These are phyloP conservation scores for Trebouxia sp. DNA, from an alignment of 139 green algal species.

Conservation along the genomic window DNA sequence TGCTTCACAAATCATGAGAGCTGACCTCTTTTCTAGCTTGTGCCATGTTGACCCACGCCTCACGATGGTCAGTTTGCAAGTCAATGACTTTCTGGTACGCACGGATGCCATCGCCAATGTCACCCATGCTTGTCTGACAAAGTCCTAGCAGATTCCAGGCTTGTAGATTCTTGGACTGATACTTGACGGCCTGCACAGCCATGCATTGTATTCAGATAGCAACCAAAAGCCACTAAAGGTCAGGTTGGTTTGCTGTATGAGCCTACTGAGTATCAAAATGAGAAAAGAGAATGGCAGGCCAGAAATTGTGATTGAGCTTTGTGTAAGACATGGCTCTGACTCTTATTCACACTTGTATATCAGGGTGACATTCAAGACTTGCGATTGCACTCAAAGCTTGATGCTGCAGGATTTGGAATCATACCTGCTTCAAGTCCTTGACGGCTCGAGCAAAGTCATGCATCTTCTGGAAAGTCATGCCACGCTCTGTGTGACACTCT, in stretches of 20 bases:
- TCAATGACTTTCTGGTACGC: conserved; percentile 66
- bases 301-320: too few species aligned
- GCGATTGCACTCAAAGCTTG: too few species aligned
- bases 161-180: conserved; percentile 52
- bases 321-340: too few species aligned
- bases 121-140: conserved; percentile 61
- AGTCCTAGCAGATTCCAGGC: conserved; percentile 73
- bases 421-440: conserved; percentile 12
- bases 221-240: neutral
- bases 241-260: neutral
- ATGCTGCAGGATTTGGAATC: neutral
- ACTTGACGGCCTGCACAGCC: conserved; percentile 37
- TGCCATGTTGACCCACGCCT: conserved; percentile 81
- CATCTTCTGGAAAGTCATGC: conserved; percentile 72
- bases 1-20: neutral
- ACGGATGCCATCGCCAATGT: conserved; percentile 69
- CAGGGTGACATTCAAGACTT: too few species aligned
- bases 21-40: conserved; percentile 65
- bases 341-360: too few species aligned
- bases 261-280: neutral
- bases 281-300: too few species aligned
- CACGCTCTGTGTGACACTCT: conserved; percentile 60
- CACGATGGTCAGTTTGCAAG: conserved; percentile 58
- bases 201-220: neutral
- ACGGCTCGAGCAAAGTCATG: conserved; percentile 64